These are phyloP conservation scores for Mucuna pruriens DNA, from an alignment of 306 rosid species.

Conservation along the genomic window DNA sequence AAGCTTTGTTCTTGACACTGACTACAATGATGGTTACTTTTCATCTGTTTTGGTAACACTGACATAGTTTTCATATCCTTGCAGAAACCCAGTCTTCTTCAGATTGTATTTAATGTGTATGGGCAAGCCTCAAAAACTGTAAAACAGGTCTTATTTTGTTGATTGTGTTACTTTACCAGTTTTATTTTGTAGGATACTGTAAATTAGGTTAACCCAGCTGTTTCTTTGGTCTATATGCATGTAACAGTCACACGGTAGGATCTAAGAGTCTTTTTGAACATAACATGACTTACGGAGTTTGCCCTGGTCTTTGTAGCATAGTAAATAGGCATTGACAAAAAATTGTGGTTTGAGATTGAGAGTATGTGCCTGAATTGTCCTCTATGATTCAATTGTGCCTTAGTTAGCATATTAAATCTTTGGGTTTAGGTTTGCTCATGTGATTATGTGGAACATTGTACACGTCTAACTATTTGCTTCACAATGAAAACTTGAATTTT, in stretches of 20 bases:
- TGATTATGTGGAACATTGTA: slow-evolving; percentile 15
- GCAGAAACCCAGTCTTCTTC: slow-evolving; percentile 95
- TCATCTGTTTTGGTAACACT: slow-evolving; percentile 29
- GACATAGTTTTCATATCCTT: slow-evolving; percentile 34
- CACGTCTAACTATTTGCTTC: neutral
- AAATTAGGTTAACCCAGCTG: slow-evolving; percentile 3
- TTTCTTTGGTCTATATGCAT: slow-evolving; percentile 2
- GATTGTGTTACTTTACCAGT: slow-evolving; percentile 7
- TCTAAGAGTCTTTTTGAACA: slow-evolving; percentile 4
- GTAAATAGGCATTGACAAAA: slow-evolving; percentile 1
- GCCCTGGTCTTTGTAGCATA: slow-evolving; percentile 11
- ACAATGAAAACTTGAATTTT: neutral
- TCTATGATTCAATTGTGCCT: neutral
- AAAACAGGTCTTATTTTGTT: slow-evolving; percentile 74
- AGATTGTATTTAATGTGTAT: slow-evolving; percentile 74
- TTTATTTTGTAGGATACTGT: slow-evolving; percentile 13
- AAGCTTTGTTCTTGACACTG: slow-evolving; percentile 26
- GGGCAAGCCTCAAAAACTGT: slow-evolving; percentile 70
- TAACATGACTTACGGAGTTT: neutral
- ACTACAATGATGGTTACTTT: neutral
- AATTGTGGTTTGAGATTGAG: neutral
- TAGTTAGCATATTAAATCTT: slow-evolving; percentile 15
- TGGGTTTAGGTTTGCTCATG: slow-evolving; percentile 24
- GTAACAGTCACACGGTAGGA: neutral
- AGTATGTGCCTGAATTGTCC: neutral